Conservation (phyloP, 2,329 filamentous ascomycete genomes). For the Apiospora marii region DNA sequence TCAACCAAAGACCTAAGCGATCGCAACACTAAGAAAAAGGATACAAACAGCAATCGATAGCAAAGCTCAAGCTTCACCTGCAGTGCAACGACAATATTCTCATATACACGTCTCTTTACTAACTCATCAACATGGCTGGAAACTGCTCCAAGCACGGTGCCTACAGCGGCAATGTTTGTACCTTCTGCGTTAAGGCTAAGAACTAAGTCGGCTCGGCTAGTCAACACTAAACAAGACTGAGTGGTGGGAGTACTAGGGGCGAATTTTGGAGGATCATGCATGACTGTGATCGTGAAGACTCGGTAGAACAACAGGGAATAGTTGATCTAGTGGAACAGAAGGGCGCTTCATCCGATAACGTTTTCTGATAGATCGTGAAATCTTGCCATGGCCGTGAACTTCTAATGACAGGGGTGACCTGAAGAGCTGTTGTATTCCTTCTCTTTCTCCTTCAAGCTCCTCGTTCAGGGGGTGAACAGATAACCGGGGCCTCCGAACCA, state of each 20-base stretch:
- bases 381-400: background rate
- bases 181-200: background rate
- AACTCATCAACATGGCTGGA: background rate
- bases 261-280: no score
- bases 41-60: background rate
- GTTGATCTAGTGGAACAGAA: background rate
- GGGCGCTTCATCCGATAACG: background rate
- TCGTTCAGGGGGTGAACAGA: background rate
- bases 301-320: background rate
- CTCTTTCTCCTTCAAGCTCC: background rate
- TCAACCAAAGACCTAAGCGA: background rate
- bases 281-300: no score
- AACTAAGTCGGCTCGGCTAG: background rate
- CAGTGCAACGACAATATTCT: background rate
- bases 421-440: no score
- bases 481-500: no score
- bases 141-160: background rate
- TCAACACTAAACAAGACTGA: background rate
- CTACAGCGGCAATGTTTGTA: background rate
- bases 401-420: no score
- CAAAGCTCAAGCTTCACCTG: background rate
- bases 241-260: background rate
- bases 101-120: background rate
- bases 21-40: background rate
- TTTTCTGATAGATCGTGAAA: background rate